phyloP scores from a whole-genome alignment of 75 land plant genomes.

The Selaginella moellendorffii region DNA sequence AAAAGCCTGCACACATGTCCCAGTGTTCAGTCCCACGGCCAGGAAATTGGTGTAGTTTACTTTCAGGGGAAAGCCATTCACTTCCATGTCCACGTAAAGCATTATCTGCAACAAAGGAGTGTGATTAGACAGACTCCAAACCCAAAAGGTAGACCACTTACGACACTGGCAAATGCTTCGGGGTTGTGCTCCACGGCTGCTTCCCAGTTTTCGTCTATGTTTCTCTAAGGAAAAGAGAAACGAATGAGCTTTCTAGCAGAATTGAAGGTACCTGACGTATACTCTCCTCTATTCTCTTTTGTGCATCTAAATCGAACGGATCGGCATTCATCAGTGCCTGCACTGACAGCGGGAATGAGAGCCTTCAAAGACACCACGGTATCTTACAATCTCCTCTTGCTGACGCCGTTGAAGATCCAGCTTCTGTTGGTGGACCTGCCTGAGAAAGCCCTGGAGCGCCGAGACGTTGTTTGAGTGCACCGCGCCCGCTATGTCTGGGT shows the following conservation, averaged over 20 bases:
- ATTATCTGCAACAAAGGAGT: slow-evolving; percentile 48
- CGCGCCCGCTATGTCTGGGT: slow-evolving; percentile 64
- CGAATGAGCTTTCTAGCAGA: too few species aligned
- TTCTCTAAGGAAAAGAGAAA: slow-evolving; percentile 37
- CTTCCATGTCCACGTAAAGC: slow-evolving; percentile 99
- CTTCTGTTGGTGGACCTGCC: slow-evolving; percentile 48
- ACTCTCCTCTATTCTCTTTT: slow-evolving; percentile 90
- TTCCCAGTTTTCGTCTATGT: slow-evolving; percentile 94
- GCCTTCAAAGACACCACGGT: neutral
- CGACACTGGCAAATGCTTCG: slow-evolving; percentile 95
- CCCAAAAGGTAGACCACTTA: slow-evolving; percentile 17
- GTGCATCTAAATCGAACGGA: slow-evolving; percentile 96
- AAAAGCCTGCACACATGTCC: slow-evolving; percentile 62
- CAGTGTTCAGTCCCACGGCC: too few species aligned
- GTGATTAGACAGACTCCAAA: too few species aligned
- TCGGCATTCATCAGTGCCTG: slow-evolving; percentile 90
- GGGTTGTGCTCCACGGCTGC: slow-evolving; percentile 95
- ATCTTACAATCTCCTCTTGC: slow-evolving; percentile 67
- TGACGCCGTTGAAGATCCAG: slow-evolving; percentile 38
- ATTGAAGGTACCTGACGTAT: slow-evolving; percentile 82
- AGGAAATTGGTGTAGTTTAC: slow-evolving; percentile 25
- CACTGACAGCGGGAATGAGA: neutral
- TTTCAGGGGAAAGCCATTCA: slow-evolving; percentile 89
- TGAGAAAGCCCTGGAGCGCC: slow-evolving; percentile 43
- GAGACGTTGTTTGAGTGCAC: slow-evolving; percentile 51